These are phyloP conservation scores for Apiotrichum sp. DNA, from an alignment of 1,284 basidiomycete species.

Conservation along the genomic window DNA sequence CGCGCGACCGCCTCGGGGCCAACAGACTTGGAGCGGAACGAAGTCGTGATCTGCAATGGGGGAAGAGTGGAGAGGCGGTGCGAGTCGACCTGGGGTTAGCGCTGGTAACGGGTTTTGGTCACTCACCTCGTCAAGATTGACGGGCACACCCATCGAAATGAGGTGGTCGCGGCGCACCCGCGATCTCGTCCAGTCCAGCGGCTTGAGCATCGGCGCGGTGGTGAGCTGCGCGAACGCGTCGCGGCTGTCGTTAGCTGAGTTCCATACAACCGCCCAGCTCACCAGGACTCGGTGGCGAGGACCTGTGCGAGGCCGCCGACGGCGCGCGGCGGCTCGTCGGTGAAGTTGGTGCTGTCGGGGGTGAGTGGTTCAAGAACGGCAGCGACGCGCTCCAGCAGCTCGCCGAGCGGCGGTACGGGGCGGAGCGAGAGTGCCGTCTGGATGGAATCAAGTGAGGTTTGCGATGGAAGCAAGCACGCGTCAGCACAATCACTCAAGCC, in stretches of 20 bases:
- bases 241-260: slow-evolving; percentile 53
- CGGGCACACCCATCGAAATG: slow-evolving; percentile 80
- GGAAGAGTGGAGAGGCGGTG: slow-evolving; percentile 65
- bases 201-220: slow-evolving; percentile 52
- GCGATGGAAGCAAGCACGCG: no score
- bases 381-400: slow-evolving; percentile 59
- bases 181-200: slow-evolving; percentile 85
- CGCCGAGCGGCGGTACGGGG: slow-evolving; percentile 57
- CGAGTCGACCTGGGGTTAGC: slow-evolving; percentile 53
- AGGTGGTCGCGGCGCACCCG: slow-evolving; percentile 80
- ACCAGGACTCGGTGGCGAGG: slow-evolving; percentile 62
- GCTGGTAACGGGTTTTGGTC: slow-evolving; percentile 4
- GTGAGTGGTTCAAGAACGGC: slow-evolving; percentile 63
- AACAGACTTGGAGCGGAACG: slow-evolving; percentile 48
- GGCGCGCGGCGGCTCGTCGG: slow-evolving; percentile 67
- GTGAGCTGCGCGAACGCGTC: slow-evolving; percentile 62
- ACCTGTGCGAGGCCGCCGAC: slow-evolving; percentile 72
- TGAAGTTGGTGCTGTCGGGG: slow-evolving; percentile 51
- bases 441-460: background rate
- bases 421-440: slow-evolving; percentile 63
- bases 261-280: slow-evolving; percentile 15
- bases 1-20: slow-evolving; percentile 9
- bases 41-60: slow-evolving; percentile 69
- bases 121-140: slow-evolving; percentile 81
- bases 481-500: no score